Base-by-base conservation (phyloP, 1,139 yeast genomes). In the Zygoascus meyerae region DNA sequence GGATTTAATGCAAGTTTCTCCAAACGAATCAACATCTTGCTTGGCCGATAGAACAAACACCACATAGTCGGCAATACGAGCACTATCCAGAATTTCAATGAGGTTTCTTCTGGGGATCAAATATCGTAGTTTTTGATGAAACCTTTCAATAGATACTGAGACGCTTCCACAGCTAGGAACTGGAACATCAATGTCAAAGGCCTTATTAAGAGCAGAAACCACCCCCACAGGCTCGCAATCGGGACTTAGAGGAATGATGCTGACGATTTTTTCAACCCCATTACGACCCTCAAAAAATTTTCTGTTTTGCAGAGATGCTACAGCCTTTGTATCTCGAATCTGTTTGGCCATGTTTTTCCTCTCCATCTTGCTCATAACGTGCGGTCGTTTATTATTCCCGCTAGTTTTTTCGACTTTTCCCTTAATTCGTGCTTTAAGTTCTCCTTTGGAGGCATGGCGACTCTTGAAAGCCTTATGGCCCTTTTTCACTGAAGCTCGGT, bases 391-490 rank as follows among this genome's bases (percentile, higher is more conserved):
- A 71, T 75, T 51, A 64, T 59, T 21, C 71, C 67, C 59, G 64
- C 60, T 26, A 71, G 67, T 59, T 60, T 83, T 85, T 61, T 90
- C 97, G 33, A 92, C 87, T 65, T 87, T 89, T 52, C 97, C 97
- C 65, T 90, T 90, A 57, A 72, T 73, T 51, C 78, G 73, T 53
- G 86, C 84, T 64, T 87, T 90, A 59, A 89, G 65, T 46, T 89
- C 80, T 48, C 96, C 86, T 63, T 92, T 92, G n/a, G 95, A 78
- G 16, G 96, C 79, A 71, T 92, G 97, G 61, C 81, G 83, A 6
- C 95, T 80, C 64, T 92, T 92, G 75, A 87, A 92, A 9, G 92
- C 77, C 69, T 92, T 92, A 60, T 90, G 95, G 46, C 81, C 81
- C 64, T 82, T 83, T 67, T 87, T 90, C 48, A 85, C 71, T 8